Evolutionary conservation across 2,329 filamentous ascomycete genomes (phyloP), one percentile per base, ranked within the genome.

Genomic region (Ceratocystis eucalypticola): DNA sequence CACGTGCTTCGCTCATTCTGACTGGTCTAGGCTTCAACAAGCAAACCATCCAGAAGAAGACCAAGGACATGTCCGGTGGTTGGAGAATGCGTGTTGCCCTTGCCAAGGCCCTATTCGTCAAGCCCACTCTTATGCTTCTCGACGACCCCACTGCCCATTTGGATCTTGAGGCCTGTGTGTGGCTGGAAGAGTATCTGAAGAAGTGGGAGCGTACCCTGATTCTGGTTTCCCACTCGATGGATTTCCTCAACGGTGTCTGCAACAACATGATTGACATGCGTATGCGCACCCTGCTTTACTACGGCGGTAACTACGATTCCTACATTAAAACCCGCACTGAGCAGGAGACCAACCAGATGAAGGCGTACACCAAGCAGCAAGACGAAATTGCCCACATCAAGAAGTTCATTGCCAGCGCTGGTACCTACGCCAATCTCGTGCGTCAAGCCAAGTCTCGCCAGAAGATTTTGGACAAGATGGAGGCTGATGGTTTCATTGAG

Each of bases 381-480:
- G 94, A 99, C 69, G 94, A 99, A 82, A 99, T 99, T 77, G 84
- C 86, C 72, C 95, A 99, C 82, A 99, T 99, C 84, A 97, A 99
- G 84, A 96, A 97, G 80, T 99, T 99, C 83, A 99, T 99, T 76
- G 94, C 95, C 74, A 96, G 93, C 69, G 94, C 94, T 67, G 94
- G 95, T 92, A 99, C 94, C 69, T 99, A 99, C 75, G 94, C 95
- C 84, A 99, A 99, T 82, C 84, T 99, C 82, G 94, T 99, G 75
- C 85, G 90, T 77, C 94, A 99, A 80, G 95, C 95, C 78, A 99
- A 99, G 84, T 97, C 94, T 55, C 87, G 94, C 70, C 94, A 99
- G 80, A 99, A 99, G 90, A 97, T 97, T 77, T 84, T 97, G 71
- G 94, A 99, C 84, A 99, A 99, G 87, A 99, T 99, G 94, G 93